Conservation (phyloP, 2,329 filamentous ascomycete species). For the Metarhizium humberi region DNA sequence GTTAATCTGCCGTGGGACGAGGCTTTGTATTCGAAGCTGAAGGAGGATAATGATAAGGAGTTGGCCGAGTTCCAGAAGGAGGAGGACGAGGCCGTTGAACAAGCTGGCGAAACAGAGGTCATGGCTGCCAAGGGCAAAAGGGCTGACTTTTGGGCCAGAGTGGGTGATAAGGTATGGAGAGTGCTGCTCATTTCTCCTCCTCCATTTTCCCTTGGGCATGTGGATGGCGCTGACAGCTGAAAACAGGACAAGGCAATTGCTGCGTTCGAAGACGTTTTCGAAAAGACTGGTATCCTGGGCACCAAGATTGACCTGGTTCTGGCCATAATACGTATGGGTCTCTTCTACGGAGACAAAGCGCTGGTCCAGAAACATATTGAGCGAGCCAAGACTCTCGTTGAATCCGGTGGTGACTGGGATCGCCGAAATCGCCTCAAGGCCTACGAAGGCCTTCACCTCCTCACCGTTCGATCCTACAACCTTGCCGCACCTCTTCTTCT, state of each 20-base stretch:
- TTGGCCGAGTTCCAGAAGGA: constrained; percentile 71
- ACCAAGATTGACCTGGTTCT: constrained; percentile 96
- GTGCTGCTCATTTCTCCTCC: no score
- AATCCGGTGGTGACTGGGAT: constrained; percentile 96
- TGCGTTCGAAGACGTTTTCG: constrained; percentile 85
- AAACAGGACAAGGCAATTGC: constrained; percentile 83
- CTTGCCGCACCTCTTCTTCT: constrained; percentile 85
- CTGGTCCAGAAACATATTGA: constrained; percentile 92
- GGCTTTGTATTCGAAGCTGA: constrained; percentile 67
- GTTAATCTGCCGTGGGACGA: constrained; percentile 86
- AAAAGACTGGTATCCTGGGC: constrained; percentile 94
- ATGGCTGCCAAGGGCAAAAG: constrained; percentile 87
- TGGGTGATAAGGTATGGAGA: constrained; percentile 77
- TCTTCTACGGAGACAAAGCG: constrained; percentile 92
- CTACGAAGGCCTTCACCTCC: constrained; percentile 88
- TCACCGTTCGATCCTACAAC: constrained; percentile 86
- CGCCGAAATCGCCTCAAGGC: constrained; percentile 96
- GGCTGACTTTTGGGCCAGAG: constrained; percentile 90
- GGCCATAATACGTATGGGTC: constrained; percentile 87
- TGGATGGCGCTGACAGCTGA: not conserved
- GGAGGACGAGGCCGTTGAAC: constrained; percentile 89
- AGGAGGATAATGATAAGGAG: constrained; percentile 70
- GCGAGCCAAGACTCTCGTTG: constrained; percentile 79
- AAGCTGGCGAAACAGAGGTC: constrained; percentile 92
- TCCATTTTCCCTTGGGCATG: not conserved